phyloP scores from a whole-genome alignment of 257 asterid genomes.

The Linaria vulgaris region DNA sequence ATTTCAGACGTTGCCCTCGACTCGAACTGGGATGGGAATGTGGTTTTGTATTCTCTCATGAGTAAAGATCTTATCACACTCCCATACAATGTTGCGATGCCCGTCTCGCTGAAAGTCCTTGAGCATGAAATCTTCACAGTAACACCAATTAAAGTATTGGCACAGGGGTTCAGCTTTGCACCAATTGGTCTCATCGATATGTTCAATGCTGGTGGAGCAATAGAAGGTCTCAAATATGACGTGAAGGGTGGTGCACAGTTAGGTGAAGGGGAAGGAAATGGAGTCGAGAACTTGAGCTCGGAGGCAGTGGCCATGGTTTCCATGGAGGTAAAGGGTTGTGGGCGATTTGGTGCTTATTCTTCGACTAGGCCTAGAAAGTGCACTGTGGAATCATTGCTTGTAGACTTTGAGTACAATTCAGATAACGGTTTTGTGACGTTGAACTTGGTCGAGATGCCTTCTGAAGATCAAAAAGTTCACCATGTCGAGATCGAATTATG shows the following conservation, averaged over 20 bases:
- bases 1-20: constrained; percentile 54
- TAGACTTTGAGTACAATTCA: constrained; percentile 36
- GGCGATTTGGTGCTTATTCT: constrained; percentile 54
- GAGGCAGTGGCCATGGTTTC: constrained; percentile 24
- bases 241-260: constrained; percentile 35
- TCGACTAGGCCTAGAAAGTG: constrained; percentile 46
- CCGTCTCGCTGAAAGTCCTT: constrained; percentile 72
- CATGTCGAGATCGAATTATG: constrained; percentile 43
- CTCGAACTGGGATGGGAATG: constrained; percentile 65
- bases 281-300: constrained; percentile 32
- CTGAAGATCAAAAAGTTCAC: constrained; percentile 40
- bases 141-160: constrained; percentile 54
- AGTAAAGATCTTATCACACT: constrained; percentile 39
- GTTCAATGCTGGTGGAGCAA: constrained; percentile 83
- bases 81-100: constrained; percentile 55
- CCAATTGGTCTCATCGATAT: constrained; percentile 77
- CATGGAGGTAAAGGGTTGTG: constrained; percentile 48
- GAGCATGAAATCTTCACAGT: constrained; percentile 78
- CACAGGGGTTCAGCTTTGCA: constrained; percentile 52
- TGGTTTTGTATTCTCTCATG: constrained; percentile 51
- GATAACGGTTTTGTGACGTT: constrained; percentile 42
- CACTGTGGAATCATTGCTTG: constrained; percentile 30
- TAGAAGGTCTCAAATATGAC: constrained; percentile 56
- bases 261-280: constrained; percentile 27
- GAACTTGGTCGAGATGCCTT: constrained; percentile 44